Base-by-base conservation (phyloP, 352 stramenopile species). In the Phytophthora foliorum region DNA sequence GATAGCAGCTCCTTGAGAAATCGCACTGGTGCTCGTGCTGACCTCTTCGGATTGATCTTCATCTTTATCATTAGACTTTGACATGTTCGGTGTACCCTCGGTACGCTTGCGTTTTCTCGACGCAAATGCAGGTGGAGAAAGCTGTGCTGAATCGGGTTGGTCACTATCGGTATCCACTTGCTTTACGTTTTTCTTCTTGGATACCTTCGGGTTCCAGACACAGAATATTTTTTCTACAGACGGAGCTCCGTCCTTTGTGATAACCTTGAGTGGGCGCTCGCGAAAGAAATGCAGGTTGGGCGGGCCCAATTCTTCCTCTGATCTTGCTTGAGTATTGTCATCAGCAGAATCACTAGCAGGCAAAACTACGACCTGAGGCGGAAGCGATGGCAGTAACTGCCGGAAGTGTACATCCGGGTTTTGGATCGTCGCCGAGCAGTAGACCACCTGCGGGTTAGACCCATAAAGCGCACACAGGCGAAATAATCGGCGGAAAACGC, bases 361-460 rank as follows among this genome's bases (percentile, higher is more conserved):
- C 22, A 27, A 24, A 46, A 24, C 2, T 22, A 17, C 10, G 3
- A 14, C 14, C 8, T 29, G 45, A 13, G 77, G 77, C 17, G 84
- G 83, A 29, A 92, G 68, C 6, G 22, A 52, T 3, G 97, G 97
- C 38, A 99, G 79, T 17, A 99, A 73, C 39, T 93, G 69, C 21
- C 80, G 71, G 67, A 99, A 99, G 65, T 99, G 97, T 46, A 91
- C 75, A 65, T 80, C 79, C 6, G 97, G 96, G 65, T 98, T 98
- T 16, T 84, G 72, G 65, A 99, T 98, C 6, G 97, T 99, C 27
- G 98, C 98, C 3, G 97, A 99, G 66, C 96, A 99, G 69, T 81
- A 96, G 17, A 99, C 86, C 45, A 99, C 97, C 51, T 94, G 90
- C 7, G 87, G 90, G 27, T 85, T 87, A 11, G 82, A 80, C 8